phyloP scores from a whole-genome alignment of 306 rosid genomes.

The Herpetospermum pedunculosum region DNA sequence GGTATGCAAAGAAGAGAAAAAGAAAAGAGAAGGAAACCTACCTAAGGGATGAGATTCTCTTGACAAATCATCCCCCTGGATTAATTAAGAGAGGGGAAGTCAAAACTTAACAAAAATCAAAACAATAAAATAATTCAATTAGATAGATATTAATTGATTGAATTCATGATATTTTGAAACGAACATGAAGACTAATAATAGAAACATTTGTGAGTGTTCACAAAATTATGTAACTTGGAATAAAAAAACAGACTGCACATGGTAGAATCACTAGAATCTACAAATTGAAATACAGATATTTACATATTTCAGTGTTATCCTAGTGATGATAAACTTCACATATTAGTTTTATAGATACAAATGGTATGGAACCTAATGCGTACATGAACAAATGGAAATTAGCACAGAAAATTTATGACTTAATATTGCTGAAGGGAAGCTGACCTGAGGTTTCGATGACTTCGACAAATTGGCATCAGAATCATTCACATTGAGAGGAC shows the following conservation, averaged over 20 bases:
- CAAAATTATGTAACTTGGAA: background rate
- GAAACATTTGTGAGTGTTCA: background rate
- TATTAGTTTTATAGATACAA: background rate
- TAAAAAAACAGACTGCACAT: background rate
- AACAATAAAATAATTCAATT: background rate
- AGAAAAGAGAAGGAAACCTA: conserved; percentile 18
- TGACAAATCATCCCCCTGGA: conserved; percentile 44
- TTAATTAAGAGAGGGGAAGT: conserved; percentile 13
- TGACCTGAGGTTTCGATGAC: conserved; percentile 25
- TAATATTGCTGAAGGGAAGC: background rate
- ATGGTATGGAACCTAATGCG: background rate
- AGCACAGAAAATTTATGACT: background rate
- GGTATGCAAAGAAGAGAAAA: conserved; percentile 6
- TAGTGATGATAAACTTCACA: background rate
- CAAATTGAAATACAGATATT: background rate
- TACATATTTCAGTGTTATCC: background rate
- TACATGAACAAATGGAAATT: background rate
- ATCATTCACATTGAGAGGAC: conserved; percentile 23
- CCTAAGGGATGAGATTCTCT: conserved; percentile 29
- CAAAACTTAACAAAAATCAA: background rate
- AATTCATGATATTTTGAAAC: background rate
- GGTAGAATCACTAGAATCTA: background rate
- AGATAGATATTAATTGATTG: background rate
- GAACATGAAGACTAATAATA: background rate
- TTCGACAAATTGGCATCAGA: conserved; percentile 18